Evolutionary conservation across 805 yeast genomes (phyloP).

Genomic region (Starmerella potacharoeniae): DNA sequence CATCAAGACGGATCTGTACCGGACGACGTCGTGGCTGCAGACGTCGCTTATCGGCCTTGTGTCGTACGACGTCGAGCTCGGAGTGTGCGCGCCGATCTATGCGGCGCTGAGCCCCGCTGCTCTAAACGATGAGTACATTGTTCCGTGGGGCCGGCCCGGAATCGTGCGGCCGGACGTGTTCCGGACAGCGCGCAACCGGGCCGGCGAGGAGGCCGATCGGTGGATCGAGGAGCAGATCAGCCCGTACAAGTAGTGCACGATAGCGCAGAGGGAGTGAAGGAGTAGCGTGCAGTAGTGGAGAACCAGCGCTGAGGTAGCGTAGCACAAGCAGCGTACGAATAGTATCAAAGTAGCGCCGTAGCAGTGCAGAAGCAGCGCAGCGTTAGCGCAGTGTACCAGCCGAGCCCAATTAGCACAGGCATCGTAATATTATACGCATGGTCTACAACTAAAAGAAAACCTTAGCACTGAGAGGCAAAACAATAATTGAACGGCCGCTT

Average conservation of each 20-base stretch:
- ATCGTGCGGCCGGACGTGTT: slow-evolving; percentile 31
- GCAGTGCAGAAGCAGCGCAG: too few species aligned
- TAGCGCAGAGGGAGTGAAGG: too few species aligned
- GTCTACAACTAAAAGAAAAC: too few species aligned
- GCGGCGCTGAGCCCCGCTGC: slow-evolving; percentile 36
- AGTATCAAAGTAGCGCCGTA: too few species aligned
- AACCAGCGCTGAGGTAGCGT: too few species aligned
- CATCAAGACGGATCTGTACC: slow-evolving; percentile 31
- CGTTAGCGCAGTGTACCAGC: too few species aligned
- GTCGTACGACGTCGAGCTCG: slow-evolving; percentile 26
- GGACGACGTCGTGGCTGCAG: slow-evolving; percentile 8
- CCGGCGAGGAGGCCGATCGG: slow-evolving; percentile 30
- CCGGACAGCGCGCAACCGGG: slow-evolving; percentile 27
- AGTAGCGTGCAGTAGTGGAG: too few species aligned
- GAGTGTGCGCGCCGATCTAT: slow-evolving; percentile 37
- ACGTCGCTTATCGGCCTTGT: slow-evolving; percentile 2
- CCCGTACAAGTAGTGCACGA: background rate
- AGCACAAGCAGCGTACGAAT: too few species aligned
- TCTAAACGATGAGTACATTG: slow-evolving; percentile 33
- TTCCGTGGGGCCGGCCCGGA: slow-evolving; percentile 37
- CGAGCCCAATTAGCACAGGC: too few species aligned
- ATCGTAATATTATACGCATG: too few species aligned
- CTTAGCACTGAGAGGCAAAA: too few species aligned
- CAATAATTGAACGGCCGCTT: too few species aligned
- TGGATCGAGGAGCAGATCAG: slow-evolving; percentile 22